These are phyloP conservation scores for Limonium bicolor DNA, from an alignment of 148 eudicot genomes.

Conservation along the genomic window DNA sequence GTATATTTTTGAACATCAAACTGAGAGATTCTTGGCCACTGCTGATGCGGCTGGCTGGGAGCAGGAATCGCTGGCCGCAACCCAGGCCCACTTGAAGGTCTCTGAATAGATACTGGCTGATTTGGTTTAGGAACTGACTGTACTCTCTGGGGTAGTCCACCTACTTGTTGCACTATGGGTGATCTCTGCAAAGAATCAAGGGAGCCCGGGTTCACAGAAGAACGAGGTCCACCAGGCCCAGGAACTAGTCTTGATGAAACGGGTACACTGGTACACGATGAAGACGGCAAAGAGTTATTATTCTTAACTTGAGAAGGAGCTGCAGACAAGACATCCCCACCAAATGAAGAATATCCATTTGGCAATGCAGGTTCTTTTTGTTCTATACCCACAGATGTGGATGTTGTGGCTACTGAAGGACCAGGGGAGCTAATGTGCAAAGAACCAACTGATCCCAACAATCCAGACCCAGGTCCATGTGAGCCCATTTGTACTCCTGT, in stretches of 20 bases:
- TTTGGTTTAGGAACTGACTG: constrained; percentile 31
- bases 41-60: constrained; percentile 38
- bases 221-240: constrained; percentile 19
- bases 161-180: constrained; percentile 23
- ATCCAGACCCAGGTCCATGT: constrained; percentile 23
- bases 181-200: constrained; percentile 20
- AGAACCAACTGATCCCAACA: constrained; percentile 15
- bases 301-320: constrained; percentile 25
- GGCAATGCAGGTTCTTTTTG: constrained; percentile 32
- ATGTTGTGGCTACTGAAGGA: constrained; percentile 16
- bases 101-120: constrained; percentile 35
- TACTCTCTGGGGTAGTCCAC: constrained; percentile 25
- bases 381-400: constrained; percentile 20
- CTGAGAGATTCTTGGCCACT: constrained; percentile 84
- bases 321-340: constrained; percentile 42
- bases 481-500: constrained; percentile 22
- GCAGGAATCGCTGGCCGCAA: constrained; percentile 26
- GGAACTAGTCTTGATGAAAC: constrained; percentile 29
- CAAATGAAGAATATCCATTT: constrained; percentile 61
- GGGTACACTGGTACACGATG: constrained; percentile 22
- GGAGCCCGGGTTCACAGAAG: constrained; percentile 14
- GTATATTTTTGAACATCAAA: constrained; percentile 84
- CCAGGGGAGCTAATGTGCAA: constrained; percentile 33
- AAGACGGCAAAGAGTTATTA: constrained; percentile 13
- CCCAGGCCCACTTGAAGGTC: constrained; percentile 18